Evolutionary conservation across 1,139 yeast genomes (phyloP).

Genomic region (Lodderomyces beijingensis): DNA sequence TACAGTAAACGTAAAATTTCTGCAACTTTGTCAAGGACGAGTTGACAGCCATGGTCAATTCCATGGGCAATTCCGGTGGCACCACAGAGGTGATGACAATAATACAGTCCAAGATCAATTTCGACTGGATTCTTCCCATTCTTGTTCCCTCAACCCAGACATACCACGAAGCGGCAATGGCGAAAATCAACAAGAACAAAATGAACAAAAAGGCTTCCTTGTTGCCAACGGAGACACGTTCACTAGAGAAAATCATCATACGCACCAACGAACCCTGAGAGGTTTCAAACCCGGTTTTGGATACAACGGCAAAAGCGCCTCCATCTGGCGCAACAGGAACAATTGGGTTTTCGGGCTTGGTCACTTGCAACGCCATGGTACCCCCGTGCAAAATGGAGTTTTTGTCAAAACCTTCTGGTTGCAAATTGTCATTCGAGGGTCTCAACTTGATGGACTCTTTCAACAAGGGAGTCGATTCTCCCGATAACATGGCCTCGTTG

Average conservation of each 20-base stretch:
- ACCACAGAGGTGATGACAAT: conserved; percentile 95
- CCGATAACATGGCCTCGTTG: conserved; percentile 96
- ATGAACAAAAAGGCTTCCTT: conserved; percentile 92
- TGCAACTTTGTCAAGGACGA: conserved; percentile 82
- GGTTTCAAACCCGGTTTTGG: conserved; percentile 96
- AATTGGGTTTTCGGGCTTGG: conserved; percentile 52
- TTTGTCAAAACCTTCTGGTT: conserved; percentile 81
- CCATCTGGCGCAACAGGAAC: conserved; percentile 72
- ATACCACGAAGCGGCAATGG: conserved; percentile 95
- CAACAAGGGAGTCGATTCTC: conserved; percentile 94
- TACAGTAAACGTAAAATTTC: conserved; percentile 88
- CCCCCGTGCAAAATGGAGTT: conserved; percentile 93
- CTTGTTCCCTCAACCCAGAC: conserved; percentile 98
- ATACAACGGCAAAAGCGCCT: conserved; percentile 88
- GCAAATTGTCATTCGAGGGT: conserved; percentile 63
- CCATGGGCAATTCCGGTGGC: conserved; percentile 99
- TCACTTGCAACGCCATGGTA: conserved; percentile 91
- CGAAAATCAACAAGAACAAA: conserved; percentile 81
- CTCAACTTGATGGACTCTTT: conserved; percentile 88
- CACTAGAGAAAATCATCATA: conserved; percentile 96
- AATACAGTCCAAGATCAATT: conserved; percentile 90
- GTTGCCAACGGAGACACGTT: conserved; percentile 94
- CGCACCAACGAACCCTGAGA: conserved; percentile 97
- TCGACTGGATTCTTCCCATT: conserved; percentile 93
- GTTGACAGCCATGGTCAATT: conserved; percentile 96